Evolutionary conservation across 805 yeast genomes (phyloP), one percentile per base, ranked within the genome.

Genomic region (Diddensiella caesifluorescens): DNA sequence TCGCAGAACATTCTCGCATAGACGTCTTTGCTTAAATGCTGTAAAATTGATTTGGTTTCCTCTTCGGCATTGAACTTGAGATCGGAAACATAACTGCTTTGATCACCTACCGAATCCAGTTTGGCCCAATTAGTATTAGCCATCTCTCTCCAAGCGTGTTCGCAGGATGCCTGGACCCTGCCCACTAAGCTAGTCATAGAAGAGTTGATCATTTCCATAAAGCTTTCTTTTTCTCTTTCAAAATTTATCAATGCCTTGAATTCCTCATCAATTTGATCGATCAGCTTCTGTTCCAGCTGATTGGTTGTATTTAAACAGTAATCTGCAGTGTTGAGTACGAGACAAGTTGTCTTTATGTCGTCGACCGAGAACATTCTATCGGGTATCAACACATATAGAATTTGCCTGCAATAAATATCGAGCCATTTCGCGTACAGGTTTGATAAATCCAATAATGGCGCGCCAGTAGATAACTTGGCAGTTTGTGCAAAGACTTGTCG

Each of bases 251-350:
- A 59, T n/a, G 79, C 55, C 44, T 65, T 67, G 16, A 62, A 65
- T 9, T 67, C 49, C 59, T 68, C 53, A 62, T 64, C 57, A 25
- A 73, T 62, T 60, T 71, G 52, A 35, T 67, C 67, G 56, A 59
- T 45, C 12, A 77, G 61, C 51, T 76, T 76, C 20, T 80, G 83
- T 51, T 80, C 87, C 34, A 92, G 64, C 57, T 92, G 97, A 9
- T 71, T 72, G 2, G 81, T 75, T 2, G 95, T 92, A 7, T 77
- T 69, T 13, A 85, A 75, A 45, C 95, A 80, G 59, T 89, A 92
- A 57, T 90, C 95, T 1, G 95, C 87, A 0, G 98, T 90, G 52
- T 87, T 86, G 26, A 90, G 64, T 6, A 88, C 73, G 56, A 86
- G 65, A 22, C 92, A 80, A 1, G 84, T 69, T 45, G 82, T 75